Base-by-base conservation (phyloP, 129 eudicot species). In the Tagetes patula region DNA sequence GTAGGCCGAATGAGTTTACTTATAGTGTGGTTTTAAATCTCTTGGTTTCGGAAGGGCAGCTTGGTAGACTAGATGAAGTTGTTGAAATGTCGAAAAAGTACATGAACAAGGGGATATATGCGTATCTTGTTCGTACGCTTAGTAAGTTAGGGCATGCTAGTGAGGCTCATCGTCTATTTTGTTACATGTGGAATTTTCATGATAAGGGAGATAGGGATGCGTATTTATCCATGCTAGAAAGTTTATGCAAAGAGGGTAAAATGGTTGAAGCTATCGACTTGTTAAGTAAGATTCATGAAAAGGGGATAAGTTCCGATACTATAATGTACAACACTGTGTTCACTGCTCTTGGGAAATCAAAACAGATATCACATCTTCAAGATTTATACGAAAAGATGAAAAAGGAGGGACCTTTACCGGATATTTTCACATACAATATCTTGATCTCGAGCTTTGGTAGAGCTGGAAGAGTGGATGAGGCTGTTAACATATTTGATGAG, bases 141-240 rank as follows among this genome's bases (percentile, higher is more conserved):
- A 88, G 94, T 82, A 94, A 94, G 79, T 48, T 88, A 78, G 99
- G 99, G 5, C 99, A 94, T 71, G 80, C 97, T 30, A 82, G 80
- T 79, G 99, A 94, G 79, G 97, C 97, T 38, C 99, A 94, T 67
- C 85, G 99, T 52, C 73, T 94, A n/a, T 94, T 94, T 69, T 94
- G 97, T 75, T 81, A 88, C 79, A 90, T 94, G 99, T 94, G 99
- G 99, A 78, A 33, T 63, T 94, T 87, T 70, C 96, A 94, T 53
- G 93, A 86, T 71, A 77, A 75, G 64, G 99, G 99, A 68, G 99
- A 94, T 75, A 83, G 91, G 76, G 91, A 84, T 78, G 99, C 96
- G 1, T 94, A 82, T 54, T 52, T 90, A 55, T 85, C 99, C 50
- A 94, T 94, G 93, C 70, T 94, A 40, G 97, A 90, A 82, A 86